Evolutionary conservation across 2,329 filamentous ascomycete genomes (phyloP).

Genomic region (Stagonosporopsis rhizophila): DNA sequence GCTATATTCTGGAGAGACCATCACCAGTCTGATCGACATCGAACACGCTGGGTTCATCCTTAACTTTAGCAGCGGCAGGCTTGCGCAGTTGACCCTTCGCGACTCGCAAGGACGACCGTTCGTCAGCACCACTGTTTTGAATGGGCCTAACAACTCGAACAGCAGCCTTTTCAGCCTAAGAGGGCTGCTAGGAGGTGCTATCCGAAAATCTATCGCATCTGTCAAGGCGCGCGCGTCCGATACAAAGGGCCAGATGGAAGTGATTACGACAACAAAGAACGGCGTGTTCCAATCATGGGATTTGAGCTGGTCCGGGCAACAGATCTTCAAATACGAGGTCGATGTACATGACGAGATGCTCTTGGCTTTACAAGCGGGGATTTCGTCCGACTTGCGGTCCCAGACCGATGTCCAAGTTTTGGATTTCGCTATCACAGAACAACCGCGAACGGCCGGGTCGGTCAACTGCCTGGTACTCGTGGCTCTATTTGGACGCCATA

Average conservation of each 20-base stretch:
- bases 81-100: slow-evolving; percentile 84
- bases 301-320: slow-evolving; percentile 84
- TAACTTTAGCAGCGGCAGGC: slow-evolving; percentile 81
- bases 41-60: slow-evolving; percentile 89
- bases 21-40: slow-evolving; percentile 79
- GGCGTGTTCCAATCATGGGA: slow-evolving; percentile 86
- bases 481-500: slow-evolving; percentile 36
- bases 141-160: slow-evolving; percentile 60
- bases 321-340: slow-evolving; percentile 74
- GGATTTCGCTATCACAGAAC: slow-evolving; percentile 75
- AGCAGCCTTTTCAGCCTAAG: slow-evolving; percentile 84
- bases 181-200: slow-evolving; percentile 73
- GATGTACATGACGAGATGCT: slow-evolving; percentile 73
- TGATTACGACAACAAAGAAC: slow-evolving; percentile 79
- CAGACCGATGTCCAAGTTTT: slow-evolving; percentile 72
- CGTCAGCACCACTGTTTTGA: slow-evolving; percentile 79
- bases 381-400: slow-evolving; percentile 55
- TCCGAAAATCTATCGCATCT: slow-evolving; percentile 80
- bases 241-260: slow-evolving; percentile 81
- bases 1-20: slow-evolving; percentile 77
- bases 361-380: slow-evolving; percentile 65
- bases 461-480: slow-evolving; percentile 43
- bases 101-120: slow-evolving; percentile 86
- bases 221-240: slow-evolving; percentile 75
- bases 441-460: slow-evolving; percentile 44